A percentile compares a stretch with the other conserved stretches of the same genome.
These are phyloP conservation scores for Oxyria digyna DNA, from an alignment of 148 eudicot genomes.

Conservation along the genomic window DNA sequence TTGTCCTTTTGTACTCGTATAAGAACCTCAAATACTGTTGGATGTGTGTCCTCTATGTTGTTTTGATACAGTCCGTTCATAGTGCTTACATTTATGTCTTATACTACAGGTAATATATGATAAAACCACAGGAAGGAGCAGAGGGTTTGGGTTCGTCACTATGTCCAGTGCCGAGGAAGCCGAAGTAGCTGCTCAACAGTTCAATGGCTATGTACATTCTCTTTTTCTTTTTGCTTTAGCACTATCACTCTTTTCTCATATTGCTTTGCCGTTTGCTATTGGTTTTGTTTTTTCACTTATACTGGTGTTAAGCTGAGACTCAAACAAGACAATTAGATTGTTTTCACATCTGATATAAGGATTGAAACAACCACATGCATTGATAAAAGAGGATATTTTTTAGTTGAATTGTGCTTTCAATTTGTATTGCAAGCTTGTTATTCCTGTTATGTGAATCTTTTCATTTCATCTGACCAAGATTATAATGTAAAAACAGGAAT, in stretches of 20 bases:
- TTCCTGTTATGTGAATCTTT: neutral
- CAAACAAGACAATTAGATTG: neutral
- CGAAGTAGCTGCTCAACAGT: slow-evolving; percentile 66
- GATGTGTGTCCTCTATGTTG: neutral
- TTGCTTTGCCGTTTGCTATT: neutral
- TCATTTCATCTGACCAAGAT: neutral
- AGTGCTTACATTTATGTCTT: neutral
- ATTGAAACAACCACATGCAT: neutral
- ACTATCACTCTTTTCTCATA: neutral
- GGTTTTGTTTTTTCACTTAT: neutral
- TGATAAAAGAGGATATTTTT: neutral
- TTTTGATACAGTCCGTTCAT: neutral
- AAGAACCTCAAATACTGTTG: neutral
- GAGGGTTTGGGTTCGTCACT: slow-evolving; percentile 96
- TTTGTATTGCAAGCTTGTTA: neutral
- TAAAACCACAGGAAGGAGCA: slow-evolving; percentile 75
- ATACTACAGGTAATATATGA: slow-evolving; percentile 79
- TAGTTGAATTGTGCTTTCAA: neutral
- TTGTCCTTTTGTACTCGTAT: neutral
- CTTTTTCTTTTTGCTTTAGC: neutral
- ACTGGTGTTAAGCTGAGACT: neutral
- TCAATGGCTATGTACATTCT: slow-evolving; percentile 77
- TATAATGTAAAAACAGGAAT: slow-evolving; percentile 38
- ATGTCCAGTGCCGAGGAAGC: slow-evolving; percentile 80
- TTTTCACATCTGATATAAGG: neutral